Evolutionary conservation across 2,329 filamentous ascomycete genomes (phyloP).

Genomic region (Alternaria sp.): DNA sequence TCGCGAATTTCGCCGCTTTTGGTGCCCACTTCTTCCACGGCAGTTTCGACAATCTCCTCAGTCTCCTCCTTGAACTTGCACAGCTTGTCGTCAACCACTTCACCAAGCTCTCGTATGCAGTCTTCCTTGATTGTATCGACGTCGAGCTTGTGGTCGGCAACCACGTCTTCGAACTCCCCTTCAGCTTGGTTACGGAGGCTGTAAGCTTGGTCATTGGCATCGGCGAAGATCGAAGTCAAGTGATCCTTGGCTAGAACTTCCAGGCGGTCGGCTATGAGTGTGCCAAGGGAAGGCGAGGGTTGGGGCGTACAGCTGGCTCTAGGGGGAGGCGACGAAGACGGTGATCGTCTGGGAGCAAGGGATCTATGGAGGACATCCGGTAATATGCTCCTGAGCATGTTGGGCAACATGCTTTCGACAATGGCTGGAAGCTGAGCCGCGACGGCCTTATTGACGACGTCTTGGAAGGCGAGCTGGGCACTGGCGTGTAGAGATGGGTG

Average conservation of each 20-base stretch:
- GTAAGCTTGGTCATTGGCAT: conserved; percentile 12
- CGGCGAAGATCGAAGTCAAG: conserved; percentile 2
- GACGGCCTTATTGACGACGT: conserved; percentile 7
- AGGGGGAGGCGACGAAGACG: neutral
- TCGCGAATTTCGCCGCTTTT: neutral
- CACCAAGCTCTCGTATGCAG: conserved; percentile 2
- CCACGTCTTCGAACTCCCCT: conserved; percentile 11
- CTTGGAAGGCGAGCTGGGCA: conserved; percentile 2
- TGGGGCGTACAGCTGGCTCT: neutral
- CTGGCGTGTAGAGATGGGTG: neutral
- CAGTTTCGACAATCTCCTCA: neutral
- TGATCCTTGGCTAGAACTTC: neutral
- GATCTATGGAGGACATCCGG: conserved; percentile 7
- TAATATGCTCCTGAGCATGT: neutral
- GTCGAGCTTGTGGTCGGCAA: conserved; percentile 11
- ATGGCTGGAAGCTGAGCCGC: conserved; percentile 5
- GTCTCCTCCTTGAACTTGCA: conserved; percentile 4
- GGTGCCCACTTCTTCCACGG: neutral
- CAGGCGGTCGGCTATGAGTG: conserved; percentile 3
- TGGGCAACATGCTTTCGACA: conserved; percentile 7
- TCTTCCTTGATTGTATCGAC: conserved; percentile 6
- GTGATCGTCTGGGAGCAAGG: neutral
- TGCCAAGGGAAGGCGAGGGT: neutral
- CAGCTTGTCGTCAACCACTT: conserved; percentile 3
- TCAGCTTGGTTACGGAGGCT: conserved; percentile 10